Evolutionary conservation across 768 basidiomycete genomes (phyloP), one percentile per base, ranked within the genome.

Genomic region (Mycena crocata): DNA sequence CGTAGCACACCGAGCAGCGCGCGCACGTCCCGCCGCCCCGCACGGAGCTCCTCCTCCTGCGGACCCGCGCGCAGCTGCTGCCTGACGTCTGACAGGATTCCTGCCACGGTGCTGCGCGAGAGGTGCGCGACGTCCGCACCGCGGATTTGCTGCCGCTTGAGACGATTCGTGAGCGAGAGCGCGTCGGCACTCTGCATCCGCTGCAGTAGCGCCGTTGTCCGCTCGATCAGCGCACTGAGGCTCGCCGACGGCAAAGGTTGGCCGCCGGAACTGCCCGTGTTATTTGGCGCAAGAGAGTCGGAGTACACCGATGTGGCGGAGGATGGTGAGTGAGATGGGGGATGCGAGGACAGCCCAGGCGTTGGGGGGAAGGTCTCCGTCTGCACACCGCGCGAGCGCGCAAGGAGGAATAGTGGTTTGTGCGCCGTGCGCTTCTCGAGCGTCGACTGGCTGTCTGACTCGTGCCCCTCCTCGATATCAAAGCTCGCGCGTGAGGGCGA

Each of bases 81-180:
- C 2, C 95, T 89, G n/a, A 97, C 83, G 56, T 99, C 97, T 28
- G 84, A 79, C 17, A 95, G 73, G 54, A 99, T 89, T 55, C 85
- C 85, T 62, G 86, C 86, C 64, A 99, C 84, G 0, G 95, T 98
- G 28, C 86, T 87, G 48, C 91, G 89, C 0, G 95, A 96, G 21
- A 99, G 84, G 75, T 98, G 92, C 32, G 89, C 87, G 32, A 98
- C 86, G 70, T 98, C 95, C 12, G 94, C 92, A 26, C 91, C 92
- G 64, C 87, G 87, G 23, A 99, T 84, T 72, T 96, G 89, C 71
- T 98, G 96, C 61, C 95, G 91, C 78, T 94, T 96, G 30, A 99
- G 82, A 30, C 98, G 90, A 68, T 93, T 93, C 34, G 94, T 94
- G 44, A 99, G 83, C 2, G 94, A 95, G 24, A 91, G 83, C 2